Base-by-base conservation (phyloP, 768 basidiomycete species). In the Phanerochaete sordida region DNA sequence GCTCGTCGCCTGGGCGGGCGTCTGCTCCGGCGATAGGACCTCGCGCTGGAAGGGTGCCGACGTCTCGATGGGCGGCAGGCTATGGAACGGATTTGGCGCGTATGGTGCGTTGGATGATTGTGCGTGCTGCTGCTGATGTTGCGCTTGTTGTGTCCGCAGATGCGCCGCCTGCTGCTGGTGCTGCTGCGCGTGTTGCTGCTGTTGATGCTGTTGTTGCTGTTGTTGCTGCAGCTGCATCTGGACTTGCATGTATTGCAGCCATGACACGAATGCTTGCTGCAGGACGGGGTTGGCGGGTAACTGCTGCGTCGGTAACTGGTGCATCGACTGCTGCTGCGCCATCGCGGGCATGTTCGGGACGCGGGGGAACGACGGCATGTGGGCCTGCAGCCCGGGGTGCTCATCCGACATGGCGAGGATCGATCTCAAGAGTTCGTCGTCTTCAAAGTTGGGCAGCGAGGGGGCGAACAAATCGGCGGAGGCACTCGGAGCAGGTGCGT, bases 201-300 rank as follows among this genome's bases (percentile, higher is more conserved):
- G 47, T 23, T 48, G 47, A 23, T 24, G 47, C 47, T 28, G 50
- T 4, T 50, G 48, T 39, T 8, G 46, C 16, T 53, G 56, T 24
- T 52, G 52, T 37, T 65, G 68, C 51, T 63, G 63, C 27, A 63
- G 61, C 37, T 67, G 66, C 37, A 50, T 58, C 57, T 67, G 66
- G 53, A 65, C 54, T 27, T 67, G 66, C 61, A 70, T 60, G n/a
- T 59, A 68, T 39, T 71, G 68, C 55, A 71, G 62, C 66, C 64
- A 69, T 11, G 70, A 67, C 37, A 71, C 51, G 56, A 71, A 68
- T 30, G 68, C 64, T 46, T 69, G 64, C 28, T 66, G 65, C 35
- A 69, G 28, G 50, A 65, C 60, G 13, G 69, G 68, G 47, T 66
- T 66, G 56, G 51, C 11, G 1, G 55, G 56, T 23, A 54, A 30